Conservation (phyloP, 2,329 filamentous ascomycete species). For the Exophiala calicioides region DNA sequence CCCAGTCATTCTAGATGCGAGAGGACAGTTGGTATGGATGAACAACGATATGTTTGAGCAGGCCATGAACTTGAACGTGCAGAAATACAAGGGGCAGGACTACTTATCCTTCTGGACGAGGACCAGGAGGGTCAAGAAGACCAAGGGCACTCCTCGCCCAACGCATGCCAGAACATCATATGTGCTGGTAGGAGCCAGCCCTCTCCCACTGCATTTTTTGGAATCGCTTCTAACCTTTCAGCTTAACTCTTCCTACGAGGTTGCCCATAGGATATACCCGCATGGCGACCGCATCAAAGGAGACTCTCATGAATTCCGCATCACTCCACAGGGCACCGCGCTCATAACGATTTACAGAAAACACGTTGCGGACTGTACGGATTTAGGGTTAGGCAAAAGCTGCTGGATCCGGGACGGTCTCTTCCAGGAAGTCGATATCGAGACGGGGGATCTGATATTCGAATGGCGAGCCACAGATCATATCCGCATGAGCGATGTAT, state of each 20-base stretch:
- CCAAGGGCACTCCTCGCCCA: slow-evolving; percentile 48
- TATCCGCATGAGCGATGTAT: slow-evolving; percentile 29
- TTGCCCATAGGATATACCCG: slow-evolving; percentile 23
- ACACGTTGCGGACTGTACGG: slow-evolving; percentile 14
- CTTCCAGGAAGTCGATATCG: slow-evolving; percentile 51
- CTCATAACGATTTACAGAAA: slow-evolving; percentile 23
- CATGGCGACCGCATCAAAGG: slow-evolving; percentile 27
- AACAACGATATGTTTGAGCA: slow-evolving; percentile 36
- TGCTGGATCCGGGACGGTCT: slow-evolving; percentile 44
- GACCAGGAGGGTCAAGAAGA: slow-evolving; percentile 49
- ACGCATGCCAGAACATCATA: slow-evolving; percentile 48
- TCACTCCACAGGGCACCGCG: slow-evolving; percentile 19
- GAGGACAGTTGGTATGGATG: slow-evolving; percentile 41
- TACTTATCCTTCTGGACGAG: slow-evolving; percentile 55
- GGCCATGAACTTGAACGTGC: slow-evolving; percentile 50
- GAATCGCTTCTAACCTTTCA: slow-evolving; percentile 52
- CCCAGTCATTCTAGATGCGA: slow-evolving; percentile 20
- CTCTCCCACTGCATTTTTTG: slow-evolving; percentile 46
- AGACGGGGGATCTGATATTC: slow-evolving; percentile 47
- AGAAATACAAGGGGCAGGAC: slow-evolving; percentile 45
- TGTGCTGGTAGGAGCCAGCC: slow-evolving; percentile 12
- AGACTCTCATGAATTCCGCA: slow-evolving; percentile 25
- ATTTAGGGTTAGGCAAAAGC: slow-evolving; percentile 15
- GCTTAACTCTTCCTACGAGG: slow-evolving; percentile 33
- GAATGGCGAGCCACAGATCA: slow-evolving; percentile 52